Percentiles rank a stretch among this genome's conserved stretches.
Conservation (phyloP, 352 stramenopile species). For the Phytophthora pinifolia region DNA sequence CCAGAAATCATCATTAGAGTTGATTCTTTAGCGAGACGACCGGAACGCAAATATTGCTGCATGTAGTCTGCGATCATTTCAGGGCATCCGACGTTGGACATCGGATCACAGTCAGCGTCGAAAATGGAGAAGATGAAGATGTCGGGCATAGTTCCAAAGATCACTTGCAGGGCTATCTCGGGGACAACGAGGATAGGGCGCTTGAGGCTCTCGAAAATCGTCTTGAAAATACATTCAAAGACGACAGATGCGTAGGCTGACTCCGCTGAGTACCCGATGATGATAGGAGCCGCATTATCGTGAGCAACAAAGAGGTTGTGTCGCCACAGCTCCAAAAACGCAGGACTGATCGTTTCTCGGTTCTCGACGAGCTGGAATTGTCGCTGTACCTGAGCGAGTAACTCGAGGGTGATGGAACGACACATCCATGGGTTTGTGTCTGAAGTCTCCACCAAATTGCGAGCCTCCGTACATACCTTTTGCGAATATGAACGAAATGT, state of each 20-base stretch:
- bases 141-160: constrained; percentile 20
- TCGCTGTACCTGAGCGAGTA: constrained; percentile 14
- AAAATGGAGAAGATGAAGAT: constrained; percentile 45
- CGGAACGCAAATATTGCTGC: constrained; percentile 10
- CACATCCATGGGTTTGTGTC: constrained; percentile 10
- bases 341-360: neutral
- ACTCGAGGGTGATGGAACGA: neutral
- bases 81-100: constrained; percentile 4
- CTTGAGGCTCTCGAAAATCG: constrained; percentile 20
- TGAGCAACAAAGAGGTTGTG: constrained; percentile 29
- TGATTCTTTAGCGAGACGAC: neutral
- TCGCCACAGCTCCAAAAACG: constrained; percentile 24
- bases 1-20: constrained; percentile 38
- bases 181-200: constrained; percentile 33
- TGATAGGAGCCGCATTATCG: constrained; percentile 4
- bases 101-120: constrained; percentile 11
- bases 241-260: constrained; percentile 13
- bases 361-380: neutral
- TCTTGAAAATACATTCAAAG: constrained; percentile 39
- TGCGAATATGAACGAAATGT: constrained; percentile 13
- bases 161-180: constrained; percentile 10
- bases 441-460: neutral
- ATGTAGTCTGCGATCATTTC: constrained; percentile 17
- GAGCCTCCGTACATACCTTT: constrained; percentile 8
- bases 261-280: constrained; percentile 25